Conservation (phyloP, 768 basidiomycete genomes). For the Fistulinella prunicolor region DNA sequence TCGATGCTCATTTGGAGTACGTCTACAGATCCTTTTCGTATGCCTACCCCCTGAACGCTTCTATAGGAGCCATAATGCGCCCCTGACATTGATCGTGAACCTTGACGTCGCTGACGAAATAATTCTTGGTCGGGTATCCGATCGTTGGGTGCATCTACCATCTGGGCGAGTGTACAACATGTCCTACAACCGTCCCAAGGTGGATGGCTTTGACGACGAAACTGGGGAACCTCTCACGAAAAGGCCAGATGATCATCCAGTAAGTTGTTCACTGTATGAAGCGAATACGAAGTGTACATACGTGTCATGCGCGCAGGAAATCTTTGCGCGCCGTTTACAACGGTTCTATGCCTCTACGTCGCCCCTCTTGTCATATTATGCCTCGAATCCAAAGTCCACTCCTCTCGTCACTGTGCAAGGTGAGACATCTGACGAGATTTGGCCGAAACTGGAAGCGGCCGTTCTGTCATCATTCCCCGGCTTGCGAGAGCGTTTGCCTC, state of each 20-base stretch:
- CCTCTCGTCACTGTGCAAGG: conserved; percentile 62
- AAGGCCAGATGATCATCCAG: conserved; percentile 87
- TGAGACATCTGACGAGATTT: conserved; percentile 83
- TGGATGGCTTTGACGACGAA: conserved; percentile 76
- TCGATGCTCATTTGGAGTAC: conserved; percentile 74
- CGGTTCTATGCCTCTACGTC: conserved; percentile 79
- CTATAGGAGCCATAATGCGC: conserved; percentile 54
- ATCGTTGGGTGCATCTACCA: conserved; percentile 85
- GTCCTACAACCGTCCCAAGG: conserved; percentile 81
- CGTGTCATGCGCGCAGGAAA: conserved; percentile 48
- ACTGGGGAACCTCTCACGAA: conserved; percentile 88
- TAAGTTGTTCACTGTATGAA: conserved; percentile 37
- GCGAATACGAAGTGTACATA: conserved; percentile 3
- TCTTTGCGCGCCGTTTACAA: conserved; percentile 70
- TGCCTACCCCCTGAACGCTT: not conserved
- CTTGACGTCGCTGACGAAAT: conserved; percentile 86
- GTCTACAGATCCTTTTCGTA: conserved; percentile 17
- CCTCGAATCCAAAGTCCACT: conserved; percentile 38
- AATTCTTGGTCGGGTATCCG: conserved; percentile 82
- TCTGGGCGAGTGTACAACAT: conserved; percentile 90
- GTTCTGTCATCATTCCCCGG: conserved; percentile 57
- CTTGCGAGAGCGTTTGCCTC: conserved; percentile 50
- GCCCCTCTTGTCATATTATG: conserved; percentile 76
- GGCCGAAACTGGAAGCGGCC: conserved; percentile 73
- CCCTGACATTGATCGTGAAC: conserved; percentile 80